Conservation (phyloP, 306 rosid genomes). For the Vigna unguiculata region DNA sequence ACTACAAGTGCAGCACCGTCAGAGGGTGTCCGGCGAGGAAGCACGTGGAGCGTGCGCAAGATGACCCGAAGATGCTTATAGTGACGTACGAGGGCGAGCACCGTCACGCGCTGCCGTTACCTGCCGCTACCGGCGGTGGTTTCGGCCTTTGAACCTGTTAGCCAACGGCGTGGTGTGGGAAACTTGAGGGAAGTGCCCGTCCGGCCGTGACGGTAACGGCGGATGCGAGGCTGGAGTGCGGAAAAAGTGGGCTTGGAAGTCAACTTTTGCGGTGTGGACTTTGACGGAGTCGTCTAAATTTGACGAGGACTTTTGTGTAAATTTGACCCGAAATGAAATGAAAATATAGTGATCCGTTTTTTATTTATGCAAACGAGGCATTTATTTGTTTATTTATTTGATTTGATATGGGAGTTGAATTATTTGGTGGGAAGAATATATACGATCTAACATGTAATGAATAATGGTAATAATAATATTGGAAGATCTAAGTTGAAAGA, state of each 20-base stretch:
- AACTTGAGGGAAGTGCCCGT: neutral
- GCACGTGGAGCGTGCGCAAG: constrained; percentile 76
- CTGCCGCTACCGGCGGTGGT: neutral
- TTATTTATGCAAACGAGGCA: neutral
- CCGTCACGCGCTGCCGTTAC: constrained; percentile 42
- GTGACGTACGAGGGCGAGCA: constrained; percentile 54
- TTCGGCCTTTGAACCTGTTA: neutral
- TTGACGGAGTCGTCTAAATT: constrained; percentile 45
- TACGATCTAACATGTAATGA: neutral
- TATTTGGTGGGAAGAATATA: neutral
- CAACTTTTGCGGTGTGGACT: constrained; percentile 39
- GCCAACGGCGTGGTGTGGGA: neutral
- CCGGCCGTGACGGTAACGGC: constrained; percentile 25
- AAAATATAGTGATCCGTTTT: constrained; percentile 21
- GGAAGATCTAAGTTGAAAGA: constrained; percentile 46
- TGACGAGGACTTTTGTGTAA: constrained; percentile 43
- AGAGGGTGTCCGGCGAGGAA: constrained; percentile 87
- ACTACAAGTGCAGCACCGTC: constrained; percentile 78
- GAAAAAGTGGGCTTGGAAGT: neutral
- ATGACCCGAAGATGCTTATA: constrained; percentile 53
- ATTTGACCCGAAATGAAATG: constrained; percentile 29
- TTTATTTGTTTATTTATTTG: neutral
- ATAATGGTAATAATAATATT: neutral
- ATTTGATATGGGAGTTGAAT: constrained; percentile 16
- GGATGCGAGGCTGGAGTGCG: neutral